A percentile compares a stretch with the other conserved stretches of the same genome.
Conservation (phyloP, 139 green algal species). For the Yamagishiella unicocca region DNA sequence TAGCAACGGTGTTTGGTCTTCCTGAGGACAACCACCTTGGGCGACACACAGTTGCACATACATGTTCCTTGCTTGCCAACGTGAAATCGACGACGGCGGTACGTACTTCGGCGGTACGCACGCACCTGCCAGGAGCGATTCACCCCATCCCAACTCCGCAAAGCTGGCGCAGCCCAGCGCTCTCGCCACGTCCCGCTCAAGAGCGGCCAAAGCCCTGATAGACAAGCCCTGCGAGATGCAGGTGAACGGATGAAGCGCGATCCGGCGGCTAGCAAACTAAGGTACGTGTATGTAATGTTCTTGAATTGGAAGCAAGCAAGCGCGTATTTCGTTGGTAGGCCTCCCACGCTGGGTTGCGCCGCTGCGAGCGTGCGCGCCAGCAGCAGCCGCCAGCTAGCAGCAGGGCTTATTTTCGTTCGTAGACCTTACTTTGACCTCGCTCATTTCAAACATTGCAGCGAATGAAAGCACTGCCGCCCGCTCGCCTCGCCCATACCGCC, state of each 20-base stretch:
- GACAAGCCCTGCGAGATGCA: background rate
- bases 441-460: too few relatives aligned
- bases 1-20: too few relatives aligned
- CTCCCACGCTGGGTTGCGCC: background rate
- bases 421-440: too few relatives aligned
- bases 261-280: background rate
- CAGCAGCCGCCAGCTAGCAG: too few relatives aligned
- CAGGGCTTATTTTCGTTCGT: too few relatives aligned
- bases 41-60: background rate
- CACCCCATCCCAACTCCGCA: slow-evolving; percentile 13
- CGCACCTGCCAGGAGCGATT: slow-evolving; percentile 29
- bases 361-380: background rate
- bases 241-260: background rate
- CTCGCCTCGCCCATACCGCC: too few relatives aligned
- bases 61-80: background rate
- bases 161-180: background rate
- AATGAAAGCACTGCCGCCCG: too few relatives aligned
- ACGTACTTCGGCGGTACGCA: background rate
- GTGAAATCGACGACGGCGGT: background rate
- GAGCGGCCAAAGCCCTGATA: background rate
- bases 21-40: too few relatives aligned
- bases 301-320: too few relatives aligned
- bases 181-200: background rate
- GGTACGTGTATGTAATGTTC: background rate
- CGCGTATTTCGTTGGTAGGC: background rate